A percentile compares a stretch with the other conserved stretches of the same genome.
phyloP scores from a whole-genome alignment of 208 protist species.

The Leishmania tarentolae region DNA sequence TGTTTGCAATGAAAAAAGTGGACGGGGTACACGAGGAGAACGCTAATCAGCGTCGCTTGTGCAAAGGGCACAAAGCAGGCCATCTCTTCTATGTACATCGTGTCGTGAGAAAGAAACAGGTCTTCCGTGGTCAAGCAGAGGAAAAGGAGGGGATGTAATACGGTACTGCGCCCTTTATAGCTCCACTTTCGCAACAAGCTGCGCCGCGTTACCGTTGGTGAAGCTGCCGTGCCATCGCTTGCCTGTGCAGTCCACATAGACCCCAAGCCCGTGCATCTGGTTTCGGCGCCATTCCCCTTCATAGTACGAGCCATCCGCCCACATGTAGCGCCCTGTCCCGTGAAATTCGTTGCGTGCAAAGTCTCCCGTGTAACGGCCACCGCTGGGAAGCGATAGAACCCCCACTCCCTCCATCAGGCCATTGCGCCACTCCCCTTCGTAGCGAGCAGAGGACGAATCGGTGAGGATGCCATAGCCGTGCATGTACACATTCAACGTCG shows the following conservation, averaged over 20 bases:
- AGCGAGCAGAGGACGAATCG: slow-evolving; percentile 65
- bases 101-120: not conserved
- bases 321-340: slow-evolving; percentile 78
- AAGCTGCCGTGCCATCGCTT: slow-evolving; percentile 85
- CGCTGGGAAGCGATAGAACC: slow-evolving; percentile 58
- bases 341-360: slow-evolving; percentile 68
- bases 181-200: slow-evolving; percentile 58
- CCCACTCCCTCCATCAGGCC: slow-evolving; percentile 73
- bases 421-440: slow-evolving; percentile 86
- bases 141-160: not conserved
- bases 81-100: not conserved
- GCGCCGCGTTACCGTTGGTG: slow-evolving; percentile 44
- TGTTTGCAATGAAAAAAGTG: not conserved
- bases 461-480: slow-evolving; percentile 34
- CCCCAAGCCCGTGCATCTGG: slow-evolving; percentile 85
- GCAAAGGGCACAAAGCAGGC: not conserved
- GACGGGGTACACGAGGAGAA: not conserved
- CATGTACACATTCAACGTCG: slow-evolving; percentile 19
- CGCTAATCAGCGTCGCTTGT: not conserved
- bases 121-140: not conserved
- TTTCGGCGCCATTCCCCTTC: slow-evolving; percentile 82
- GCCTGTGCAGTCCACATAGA: slow-evolving; percentile 70
- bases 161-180: slow-evolving; percentile 18
- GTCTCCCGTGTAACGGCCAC: slow-evolving; percentile 53
- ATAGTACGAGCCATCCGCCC: slow-evolving; percentile 89